Evolutionary conservation across 441 rosid species (phyloP).

Genomic region (Populus hybrid): DNA sequence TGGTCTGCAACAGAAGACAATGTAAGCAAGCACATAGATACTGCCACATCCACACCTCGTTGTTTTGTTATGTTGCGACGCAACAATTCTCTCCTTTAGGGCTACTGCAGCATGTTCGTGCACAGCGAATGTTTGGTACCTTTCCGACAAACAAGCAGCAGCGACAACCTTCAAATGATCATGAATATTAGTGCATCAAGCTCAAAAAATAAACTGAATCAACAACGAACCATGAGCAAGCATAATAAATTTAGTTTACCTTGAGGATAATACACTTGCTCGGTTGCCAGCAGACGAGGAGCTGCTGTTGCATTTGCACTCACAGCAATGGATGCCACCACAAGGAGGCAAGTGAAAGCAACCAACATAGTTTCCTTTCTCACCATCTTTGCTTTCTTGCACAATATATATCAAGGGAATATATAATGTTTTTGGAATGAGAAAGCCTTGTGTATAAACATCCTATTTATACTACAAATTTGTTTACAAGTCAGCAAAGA

Average conservation of each 20-base stretch:
- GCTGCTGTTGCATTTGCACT: conserved; percentile 26
- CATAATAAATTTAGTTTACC: conserved; percentile 12
- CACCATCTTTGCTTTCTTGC: conserved; percentile 10
- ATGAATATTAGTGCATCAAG: background rate
- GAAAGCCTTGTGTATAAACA: background rate
- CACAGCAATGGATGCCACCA: conserved; percentile 16
- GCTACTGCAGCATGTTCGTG: conserved; percentile 17
- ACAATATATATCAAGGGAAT: background rate
- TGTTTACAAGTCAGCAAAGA: background rate
- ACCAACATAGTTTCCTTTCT: conserved; percentile 14
- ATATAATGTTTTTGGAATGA: background rate
- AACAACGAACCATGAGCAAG: background rate
- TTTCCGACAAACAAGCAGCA: conserved; percentile 31
- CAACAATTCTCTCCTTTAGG: conserved; percentile 19
- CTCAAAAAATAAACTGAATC: background rate
- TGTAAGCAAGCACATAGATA: background rate
- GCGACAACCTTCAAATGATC: conserved; percentile 27
- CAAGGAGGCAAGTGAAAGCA: conserved; percentile 25
- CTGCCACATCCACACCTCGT: background rate
- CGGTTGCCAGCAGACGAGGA: conserved; percentile 14
- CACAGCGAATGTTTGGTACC: conserved; percentile 23
- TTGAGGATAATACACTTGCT: conserved; percentile 22
- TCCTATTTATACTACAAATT: conserved; percentile 10
- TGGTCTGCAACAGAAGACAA: background rate
- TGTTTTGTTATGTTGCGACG: background rate